phyloP scores from a whole-genome alignment of 306 rosid species.

The Vigna angularis region DNA sequence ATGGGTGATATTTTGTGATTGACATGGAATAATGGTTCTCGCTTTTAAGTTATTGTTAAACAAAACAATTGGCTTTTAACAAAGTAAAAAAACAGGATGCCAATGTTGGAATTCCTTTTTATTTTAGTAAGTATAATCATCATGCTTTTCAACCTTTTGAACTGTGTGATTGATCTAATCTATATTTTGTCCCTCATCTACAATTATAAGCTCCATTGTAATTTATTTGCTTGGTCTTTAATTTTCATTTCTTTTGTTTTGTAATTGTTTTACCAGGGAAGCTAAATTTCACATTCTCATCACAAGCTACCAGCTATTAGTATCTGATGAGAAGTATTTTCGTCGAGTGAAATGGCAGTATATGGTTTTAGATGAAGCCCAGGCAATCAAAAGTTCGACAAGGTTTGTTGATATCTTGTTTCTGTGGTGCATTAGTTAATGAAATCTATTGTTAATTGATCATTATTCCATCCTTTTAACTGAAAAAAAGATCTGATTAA shows the following conservation, averaged over 20 bases:
- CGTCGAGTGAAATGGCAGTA: conserved; percentile 99
- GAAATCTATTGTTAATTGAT: conserved; percentile 13
- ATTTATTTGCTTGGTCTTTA: conserved; percentile 25
- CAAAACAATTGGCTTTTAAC: conserved; percentile 17
- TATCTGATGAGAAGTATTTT: conserved; percentile 82
- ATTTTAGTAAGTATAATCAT: conserved; percentile 6
- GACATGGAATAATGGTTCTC: conserved; percentile 16
- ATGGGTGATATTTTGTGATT: conserved; percentile 20
- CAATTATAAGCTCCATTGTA: conserved; percentile 19
- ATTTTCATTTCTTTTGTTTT: conserved; percentile 33
- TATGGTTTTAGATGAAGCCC: conserved; percentile 99
- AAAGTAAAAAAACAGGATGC: neutral
- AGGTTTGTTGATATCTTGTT: conserved; percentile 61
- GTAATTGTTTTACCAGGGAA: conserved; percentile 63
- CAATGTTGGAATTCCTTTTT: neutral
- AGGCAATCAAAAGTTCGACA: conserved; percentile 92
- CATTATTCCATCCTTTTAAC: conserved; percentile 30
- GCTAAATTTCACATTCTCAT: conserved; percentile 95
- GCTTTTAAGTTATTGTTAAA: neutral
- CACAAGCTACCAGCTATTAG: conserved; percentile 97
- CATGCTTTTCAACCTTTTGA: conserved; percentile 23
- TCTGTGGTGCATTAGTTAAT: conserved; percentile 31
- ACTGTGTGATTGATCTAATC: conserved; percentile 24
- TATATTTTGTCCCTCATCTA: conserved; percentile 2
- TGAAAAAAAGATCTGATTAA: neutral